These are phyloP conservation scores for Penicillium riverlandense DNA, from an alignment of 495 filamentous ascomycete genomes.

Conservation along the genomic window DNA sequence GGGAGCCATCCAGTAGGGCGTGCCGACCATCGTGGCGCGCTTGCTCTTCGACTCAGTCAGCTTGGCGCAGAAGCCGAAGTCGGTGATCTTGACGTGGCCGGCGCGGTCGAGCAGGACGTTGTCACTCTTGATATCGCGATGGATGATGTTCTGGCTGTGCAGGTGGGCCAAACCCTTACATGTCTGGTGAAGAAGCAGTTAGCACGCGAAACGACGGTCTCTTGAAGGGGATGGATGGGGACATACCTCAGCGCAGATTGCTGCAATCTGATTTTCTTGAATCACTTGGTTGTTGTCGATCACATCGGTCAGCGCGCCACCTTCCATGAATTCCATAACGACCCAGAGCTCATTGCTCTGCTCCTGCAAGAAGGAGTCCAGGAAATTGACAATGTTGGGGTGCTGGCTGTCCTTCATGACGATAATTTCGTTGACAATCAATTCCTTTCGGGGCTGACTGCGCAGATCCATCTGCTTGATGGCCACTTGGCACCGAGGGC, in stretches of 20 bases:
- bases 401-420: conserved; percentile 99
- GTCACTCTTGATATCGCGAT: conserved; percentile 98
- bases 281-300: conserved; percentile 94
- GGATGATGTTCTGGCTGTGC: conserved; percentile 93
- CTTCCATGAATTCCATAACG: conserved; percentile 99
- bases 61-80: conserved; percentile 99
- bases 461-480: conserved; percentile 99
- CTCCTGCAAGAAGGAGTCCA: conserved; percentile 93
- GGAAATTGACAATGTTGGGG: conserved; percentile 96
- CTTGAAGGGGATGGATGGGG: neutral
- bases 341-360: conserved; percentile 93
- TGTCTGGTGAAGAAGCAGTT: conserved; percentile 53
- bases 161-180: conserved; percentile 92
- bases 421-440: conserved; percentile 98
- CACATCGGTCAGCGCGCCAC: conserved; percentile 93
- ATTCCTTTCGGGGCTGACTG: conserved; percentile 93
- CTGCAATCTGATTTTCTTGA: conserved; percentile 92
- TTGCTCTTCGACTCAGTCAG: conserved; percentile 95
- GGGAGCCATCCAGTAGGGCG: conserved; percentile 99
- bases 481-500: conserved; percentile 73
- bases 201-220: conserved; percentile 12
- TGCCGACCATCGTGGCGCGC: conserved; percentile 98
- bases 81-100: conserved; percentile 97
- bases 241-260: conserved; percentile 88
- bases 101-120: conserved; percentile 91